Conservation (phyloP, 2,329 filamentous ascomycete genomes). For the Sphaerulina populicola region DNA sequence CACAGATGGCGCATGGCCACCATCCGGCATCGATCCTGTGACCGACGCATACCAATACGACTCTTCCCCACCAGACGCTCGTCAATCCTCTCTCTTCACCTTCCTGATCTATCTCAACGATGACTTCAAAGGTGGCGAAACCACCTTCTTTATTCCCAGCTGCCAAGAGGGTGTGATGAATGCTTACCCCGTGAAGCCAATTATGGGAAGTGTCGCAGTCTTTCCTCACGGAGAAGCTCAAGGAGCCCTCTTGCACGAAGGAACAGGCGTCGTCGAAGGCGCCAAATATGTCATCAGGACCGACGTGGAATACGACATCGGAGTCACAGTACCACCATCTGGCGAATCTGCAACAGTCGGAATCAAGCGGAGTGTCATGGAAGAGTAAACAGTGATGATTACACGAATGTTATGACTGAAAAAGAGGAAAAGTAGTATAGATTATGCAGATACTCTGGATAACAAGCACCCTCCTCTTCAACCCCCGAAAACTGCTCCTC, state of each 20-base stretch:
- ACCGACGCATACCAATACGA: constrained; percentile 58
- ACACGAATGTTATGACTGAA: not conserved
- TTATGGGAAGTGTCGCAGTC: constrained; percentile 60
- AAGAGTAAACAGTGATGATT: not conserved
- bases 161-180: constrained; percentile 58
- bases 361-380: constrained; percentile 1
- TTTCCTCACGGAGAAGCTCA: constrained; percentile 63
- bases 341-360: not conserved
- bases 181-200: constrained; percentile 59
- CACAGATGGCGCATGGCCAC: constrained; percentile 59
- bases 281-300: constrained; percentile 63
- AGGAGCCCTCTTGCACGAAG: constrained; percentile 59
- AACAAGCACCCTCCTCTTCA: too few relatives aligned
- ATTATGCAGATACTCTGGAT: too few relatives aligned
- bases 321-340: not conserved
- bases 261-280: constrained; percentile 59
- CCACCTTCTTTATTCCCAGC: constrained; percentile 61
- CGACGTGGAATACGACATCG: constrained; percentile 61
- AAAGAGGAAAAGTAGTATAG: not conserved
- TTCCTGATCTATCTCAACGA: constrained; percentile 64
- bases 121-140: constrained; percentile 63
- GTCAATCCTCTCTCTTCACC: constrained; percentile 60
- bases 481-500: too few relatives aligned
- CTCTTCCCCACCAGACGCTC: constrained; percentile 49
- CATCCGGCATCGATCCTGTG: constrained; percentile 53